phyloP scores from a whole-genome alignment of 495 filamentous ascomycete genomes.

The Aspergillus biplanus region DNA sequence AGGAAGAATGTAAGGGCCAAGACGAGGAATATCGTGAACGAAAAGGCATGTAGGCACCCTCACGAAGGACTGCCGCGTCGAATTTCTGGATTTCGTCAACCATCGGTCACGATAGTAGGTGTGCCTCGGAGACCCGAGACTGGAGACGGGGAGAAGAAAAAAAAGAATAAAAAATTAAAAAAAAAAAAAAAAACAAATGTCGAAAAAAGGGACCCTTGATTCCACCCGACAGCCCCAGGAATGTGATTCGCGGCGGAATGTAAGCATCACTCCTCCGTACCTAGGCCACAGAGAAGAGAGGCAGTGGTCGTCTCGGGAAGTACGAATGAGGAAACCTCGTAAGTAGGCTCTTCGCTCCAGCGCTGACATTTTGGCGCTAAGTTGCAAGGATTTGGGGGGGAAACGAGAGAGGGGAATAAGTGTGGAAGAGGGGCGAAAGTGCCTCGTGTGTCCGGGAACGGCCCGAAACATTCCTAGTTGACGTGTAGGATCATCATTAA shows the following conservation, averaged over 20 bases:
- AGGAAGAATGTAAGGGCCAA: background rate
- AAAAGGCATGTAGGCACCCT: background rate
- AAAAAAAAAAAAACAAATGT: background rate
- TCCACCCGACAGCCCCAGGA: background rate
- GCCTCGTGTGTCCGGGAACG: slow-evolving; percentile 24
- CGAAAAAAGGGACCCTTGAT: background rate
- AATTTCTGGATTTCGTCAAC: background rate
- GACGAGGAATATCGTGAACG: background rate
- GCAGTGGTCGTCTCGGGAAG: background rate
- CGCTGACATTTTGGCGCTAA: background rate
- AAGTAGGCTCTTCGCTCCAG: background rate
- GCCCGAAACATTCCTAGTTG: slow-evolving; percentile 28
- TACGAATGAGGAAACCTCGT: background rate
- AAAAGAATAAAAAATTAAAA: background rate
- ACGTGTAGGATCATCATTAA: slow-evolving; percentile 23
- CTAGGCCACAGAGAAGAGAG: slow-evolving; percentile 5
- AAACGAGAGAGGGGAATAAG: slow-evolving; percentile 1
- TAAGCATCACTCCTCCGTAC: background rate
- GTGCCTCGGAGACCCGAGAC: no score
- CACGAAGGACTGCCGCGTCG: background rate
- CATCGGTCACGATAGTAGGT: background rate
- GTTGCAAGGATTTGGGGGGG: background rate
- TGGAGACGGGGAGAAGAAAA: no score
- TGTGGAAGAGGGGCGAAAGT: background rate
- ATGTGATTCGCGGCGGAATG: slow-evolving; percentile 16